These are phyloP conservation scores for Jamesozyma lodderae DNA, from an alignment of 805 yeast species.

Conservation along the genomic window DNA sequence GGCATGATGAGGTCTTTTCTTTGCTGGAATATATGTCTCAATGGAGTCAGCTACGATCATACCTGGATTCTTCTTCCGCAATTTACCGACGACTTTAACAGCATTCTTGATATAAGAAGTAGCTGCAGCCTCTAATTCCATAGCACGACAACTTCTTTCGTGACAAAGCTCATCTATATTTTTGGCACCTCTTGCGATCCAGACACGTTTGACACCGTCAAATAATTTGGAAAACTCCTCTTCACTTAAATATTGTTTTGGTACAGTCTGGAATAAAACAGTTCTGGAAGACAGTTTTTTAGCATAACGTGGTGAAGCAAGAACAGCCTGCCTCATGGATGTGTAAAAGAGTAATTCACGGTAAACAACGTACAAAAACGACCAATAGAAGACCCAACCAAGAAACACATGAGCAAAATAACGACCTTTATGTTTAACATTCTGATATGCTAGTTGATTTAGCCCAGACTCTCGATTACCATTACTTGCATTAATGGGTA, in stretches of 20 bases:
- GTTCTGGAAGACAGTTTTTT: constrained; percentile 67
- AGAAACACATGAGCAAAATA: constrained; percentile 82
- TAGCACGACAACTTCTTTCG: constrained; percentile 51
- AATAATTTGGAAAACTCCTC: constrained; percentile 65
- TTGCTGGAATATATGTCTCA: constrained; percentile 49
- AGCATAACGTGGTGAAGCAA: constrained; percentile 76
- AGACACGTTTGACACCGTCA: constrained; percentile 72
- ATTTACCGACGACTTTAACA: constrained; percentile 50
- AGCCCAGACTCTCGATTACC: constrained; percentile 59
- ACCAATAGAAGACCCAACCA: constrained; percentile 71
- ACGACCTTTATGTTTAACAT: constrained; percentile 49
- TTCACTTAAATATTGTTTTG: constrained; percentile 63
- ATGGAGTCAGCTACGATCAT: constrained; percentile 39
- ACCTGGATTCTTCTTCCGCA: constrained; percentile 49
- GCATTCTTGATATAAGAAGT: constrained; percentile 51
- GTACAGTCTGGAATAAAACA: constrained; percentile 76
- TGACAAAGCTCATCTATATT: constrained; percentile 47
- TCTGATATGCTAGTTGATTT: constrained; percentile 69
- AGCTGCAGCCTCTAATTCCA: constrained; percentile 59
- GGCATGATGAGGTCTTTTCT: constrained; percentile 57
- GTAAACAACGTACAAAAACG: constrained; percentile 62
- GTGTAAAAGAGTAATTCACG: constrained; percentile 74
- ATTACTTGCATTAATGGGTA: constrained; percentile 75
- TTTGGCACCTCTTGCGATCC: constrained; percentile 61
- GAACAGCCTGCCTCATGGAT: constrained; percentile 65